Conservation (phyloP, 2,329 filamentous ascomycete genomes). For the Phoma sp. region DNA sequence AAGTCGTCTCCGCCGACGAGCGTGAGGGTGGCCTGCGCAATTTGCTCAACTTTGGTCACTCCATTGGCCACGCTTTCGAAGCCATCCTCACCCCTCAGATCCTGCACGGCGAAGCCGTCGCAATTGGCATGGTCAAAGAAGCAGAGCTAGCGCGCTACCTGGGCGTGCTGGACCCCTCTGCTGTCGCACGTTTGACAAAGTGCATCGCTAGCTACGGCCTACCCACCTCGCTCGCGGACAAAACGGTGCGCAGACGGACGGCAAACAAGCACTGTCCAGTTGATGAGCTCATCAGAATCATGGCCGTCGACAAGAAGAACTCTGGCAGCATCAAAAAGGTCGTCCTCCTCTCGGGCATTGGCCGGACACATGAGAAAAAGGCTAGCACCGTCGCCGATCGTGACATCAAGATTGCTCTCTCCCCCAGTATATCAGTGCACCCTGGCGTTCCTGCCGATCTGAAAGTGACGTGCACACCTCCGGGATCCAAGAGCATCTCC, state of each 20-base stretch:
- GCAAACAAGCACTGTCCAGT: slow-evolving; percentile 88
- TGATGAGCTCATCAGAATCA: slow-evolving; percentile 84
- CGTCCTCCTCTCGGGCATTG: slow-evolving; percentile 88
- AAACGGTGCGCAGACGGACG: slow-evolving; percentile 79
- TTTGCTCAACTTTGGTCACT: slow-evolving; percentile 95
- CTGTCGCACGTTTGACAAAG: slow-evolving; percentile 87
- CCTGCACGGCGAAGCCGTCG: slow-evolving; percentile 92
- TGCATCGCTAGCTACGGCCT: slow-evolving; percentile 94
- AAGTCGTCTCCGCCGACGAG: slow-evolving; percentile 93
- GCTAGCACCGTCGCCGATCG: slow-evolving; percentile 89
- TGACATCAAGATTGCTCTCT: slow-evolving; percentile 82
- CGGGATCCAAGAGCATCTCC: slow-evolving; percentile 96
- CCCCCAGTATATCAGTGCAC: slow-evolving; percentile 75
- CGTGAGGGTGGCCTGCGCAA: slow-evolving; percentile 93
- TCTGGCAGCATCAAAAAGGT: slow-evolving; percentile 95
- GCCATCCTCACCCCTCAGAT: slow-evolving; percentile 95
- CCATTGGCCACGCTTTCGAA: slow-evolving; percentile 95
- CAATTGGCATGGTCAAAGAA: slow-evolving; percentile 98
- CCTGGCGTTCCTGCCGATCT: slow-evolving; percentile 72
- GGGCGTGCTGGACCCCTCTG: slow-evolving; percentile 82
- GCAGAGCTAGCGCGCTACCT: slow-evolving; percentile 90
- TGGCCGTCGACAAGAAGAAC: slow-evolving; percentile 99
- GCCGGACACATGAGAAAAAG: slow-evolving; percentile 82
- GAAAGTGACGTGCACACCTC: slow-evolving; percentile 79
- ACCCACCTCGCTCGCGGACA: slow-evolving; percentile 83